Evolutionary conservation across 495 filamentous ascomycete species (phyloP).

Genomic region (Collariella sp.): DNA sequence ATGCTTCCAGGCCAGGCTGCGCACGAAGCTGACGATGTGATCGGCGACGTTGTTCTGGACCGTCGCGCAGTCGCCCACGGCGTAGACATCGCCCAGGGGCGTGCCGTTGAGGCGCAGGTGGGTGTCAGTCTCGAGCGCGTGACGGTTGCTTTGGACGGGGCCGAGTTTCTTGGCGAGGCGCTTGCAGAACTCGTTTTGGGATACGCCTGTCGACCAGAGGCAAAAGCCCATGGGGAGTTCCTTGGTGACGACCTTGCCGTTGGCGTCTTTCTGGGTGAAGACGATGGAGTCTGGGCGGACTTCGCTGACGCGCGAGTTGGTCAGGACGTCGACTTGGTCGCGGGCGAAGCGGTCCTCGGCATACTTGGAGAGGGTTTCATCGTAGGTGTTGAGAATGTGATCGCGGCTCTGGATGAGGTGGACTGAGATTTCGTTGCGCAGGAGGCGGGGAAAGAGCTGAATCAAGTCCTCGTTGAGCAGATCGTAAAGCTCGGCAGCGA

Average conservation of each 20-base stretch:
- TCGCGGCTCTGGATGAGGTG: conserved; percentile 89
- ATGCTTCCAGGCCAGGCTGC: conserved; percentile 83
- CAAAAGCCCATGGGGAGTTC: conserved; percentile 96
- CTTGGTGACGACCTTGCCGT: conserved; percentile 70
- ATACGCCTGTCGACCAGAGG: conserved; percentile 95
- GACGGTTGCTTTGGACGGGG: conserved; percentile 68
- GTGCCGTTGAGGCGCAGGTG: conserved; percentile 88
- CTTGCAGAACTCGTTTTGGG: conserved; percentile 73
- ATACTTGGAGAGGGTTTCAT: conserved; percentile 85
- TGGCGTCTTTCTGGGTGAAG: conserved; percentile 69
- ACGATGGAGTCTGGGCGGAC: conserved; percentile 75
- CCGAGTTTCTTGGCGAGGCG: conserved; percentile 64
- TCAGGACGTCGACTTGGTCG: conserved; percentile 82
- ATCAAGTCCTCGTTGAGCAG: conserved; percentile 92
- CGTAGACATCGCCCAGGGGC: conserved; percentile 91
- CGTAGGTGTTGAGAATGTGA: conserved; percentile 97
- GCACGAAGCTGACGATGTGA: conserved; percentile 79
- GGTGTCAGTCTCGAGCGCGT: conserved; percentile 90
- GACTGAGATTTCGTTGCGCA: conserved; percentile 94
- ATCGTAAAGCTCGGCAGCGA: conserved; percentile 93
- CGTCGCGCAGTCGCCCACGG: conserved; percentile 92
- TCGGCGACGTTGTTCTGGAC: conserved; percentile 93
- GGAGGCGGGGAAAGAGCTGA: conserved; percentile 71
- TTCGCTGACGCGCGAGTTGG: conserved; percentile 85
- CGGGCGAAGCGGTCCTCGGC: conserved; percentile 86